Base-by-base conservation (phyloP, 768 basidiomycete species). In the Pulveroboletus sp. region DNA sequence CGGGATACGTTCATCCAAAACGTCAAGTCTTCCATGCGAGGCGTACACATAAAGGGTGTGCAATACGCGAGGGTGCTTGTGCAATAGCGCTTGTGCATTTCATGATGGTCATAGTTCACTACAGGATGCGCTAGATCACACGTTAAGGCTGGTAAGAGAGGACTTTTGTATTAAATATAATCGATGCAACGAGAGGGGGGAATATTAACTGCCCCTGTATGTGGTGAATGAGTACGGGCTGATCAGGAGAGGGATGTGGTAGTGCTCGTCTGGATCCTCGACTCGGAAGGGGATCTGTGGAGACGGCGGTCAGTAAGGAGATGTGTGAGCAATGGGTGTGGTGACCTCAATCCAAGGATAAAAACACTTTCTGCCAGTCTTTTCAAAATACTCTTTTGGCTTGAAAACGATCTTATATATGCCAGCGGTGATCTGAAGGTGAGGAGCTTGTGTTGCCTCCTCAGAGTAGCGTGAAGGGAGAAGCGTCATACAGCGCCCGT, bases 221-320 rank as follows among this genome's bases (percentile, higher is more conserved):
- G 93, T 94, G 12, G 93, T 93, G 66, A 83, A 96, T 4, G 87
- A 88, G 68, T 85, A 92, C 5, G 93, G 92, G 65, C 89, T 94
- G 61, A 95, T 85, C 12, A 96, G 69, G n/a, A 96, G 73, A 0
- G 93, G 93, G 46, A 96, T 83, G 57, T 96, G 93, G 64, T 93
- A 86, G 60, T 95, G 92, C 59, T 94, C 87, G 45, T 77, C 66
- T 7, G 89, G 83, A 52, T 83, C 78, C 39, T 76, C 72, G 43
- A 93, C 78, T 21, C 74, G 72, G 67, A 96, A 96, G 1, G 82
- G 77, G 55, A 96, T 88, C 93, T 91, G 53, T 12, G 35, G 57
- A 32, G 33, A 43, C 37, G n/a, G 43, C 26, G 21, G 49, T 47
- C 47, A 60, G 52, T 42, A 8, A 38, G 40, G 27, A n/a, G n/a